Evolutionary conservation across 768 basidiomycete genomes (phyloP), one percentile per base, ranked within the genome.

Genomic region (Exsudoporus frostii): DNA sequence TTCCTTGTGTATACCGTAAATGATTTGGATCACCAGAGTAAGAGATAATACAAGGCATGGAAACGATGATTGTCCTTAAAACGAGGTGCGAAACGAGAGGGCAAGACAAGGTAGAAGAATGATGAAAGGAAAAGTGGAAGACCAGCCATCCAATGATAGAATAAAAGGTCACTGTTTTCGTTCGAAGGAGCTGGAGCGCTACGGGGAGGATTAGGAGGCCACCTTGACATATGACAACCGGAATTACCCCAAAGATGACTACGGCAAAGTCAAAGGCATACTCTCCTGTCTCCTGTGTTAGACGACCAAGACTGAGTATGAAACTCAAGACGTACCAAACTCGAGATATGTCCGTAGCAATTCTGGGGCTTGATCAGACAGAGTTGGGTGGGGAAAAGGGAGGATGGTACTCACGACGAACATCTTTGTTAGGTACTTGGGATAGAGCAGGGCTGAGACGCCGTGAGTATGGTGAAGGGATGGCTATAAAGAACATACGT

Each of bases 261-360:
- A 92, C 81, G 11, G 88, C 87, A 63, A 94, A 90, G 72, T 94
- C 92, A 62, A 90, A 92, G 5, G 78, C 73, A 63, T 93, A 93
- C 73, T 94, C 91, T 43, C 90, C 90, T 90, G 65, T 24, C 22
- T 2, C 11, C 3, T 7, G 25, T 22, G 50, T 62, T 2, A 59
- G 41, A 37, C 22, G n/a, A 24, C 33, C 32, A 42, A 15, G 33
- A 11, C 5, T 10, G 5, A 33, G 36, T 13, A 22, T 3, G 22
- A 20, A 34, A 24, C 24, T 6, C 10, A 39, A n/a, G 46, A 71
- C 82, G 51, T 55, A 88, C 90, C 91, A 25, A 85, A 66, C 73
- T 92, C 92, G 29, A 94, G 81, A 74, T 92, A 94, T 10, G 86
- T 80, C 38, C 80, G 76, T 19, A 94, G 67, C 24, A 91, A 53